Evolutionary conservation across 768 basidiomycete genomes (phyloP).

Genomic region (Cantharellus anzutake): DNA sequence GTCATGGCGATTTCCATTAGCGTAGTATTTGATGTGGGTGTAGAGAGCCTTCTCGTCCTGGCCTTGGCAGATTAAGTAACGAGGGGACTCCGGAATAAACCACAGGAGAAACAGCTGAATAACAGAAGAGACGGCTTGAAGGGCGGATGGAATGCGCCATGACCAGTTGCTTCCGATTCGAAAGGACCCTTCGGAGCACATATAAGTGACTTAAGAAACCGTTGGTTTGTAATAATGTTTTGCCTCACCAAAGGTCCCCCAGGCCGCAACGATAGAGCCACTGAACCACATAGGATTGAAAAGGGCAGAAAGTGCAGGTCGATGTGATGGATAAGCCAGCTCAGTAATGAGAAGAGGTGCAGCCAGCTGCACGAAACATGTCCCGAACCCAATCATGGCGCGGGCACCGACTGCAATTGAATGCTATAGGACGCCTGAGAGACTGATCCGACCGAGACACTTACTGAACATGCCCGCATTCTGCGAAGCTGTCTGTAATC

Average conservation of each 20-base stretch:
- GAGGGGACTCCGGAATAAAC: constrained; percentile 67
- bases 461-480: constrained; percentile 56
- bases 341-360: constrained; percentile 77
- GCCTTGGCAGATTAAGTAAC: constrained; percentile 52
- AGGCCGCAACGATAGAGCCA: constrained; percentile 62
- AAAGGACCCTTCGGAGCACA: constrained; percentile 46
- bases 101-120: constrained; percentile 32
- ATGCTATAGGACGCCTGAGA: constrained; percentile 19
- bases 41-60: constrained; percentile 44
- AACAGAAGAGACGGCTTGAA: constrained; percentile 52
- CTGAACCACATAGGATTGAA: constrained; percentile 82
- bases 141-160: too few species aligned
- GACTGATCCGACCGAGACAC: neutral
- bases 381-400: too few species aligned
- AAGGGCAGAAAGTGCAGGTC: constrained; percentile 54
- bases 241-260: too few species aligned
- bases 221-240: constrained; percentile 62
- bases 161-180: constrained; percentile 77
- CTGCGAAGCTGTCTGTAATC: constrained; percentile 50
- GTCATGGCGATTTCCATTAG: too few species aligned
- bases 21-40: constrained; percentile 71
- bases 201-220: too few species aligned
- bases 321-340: constrained; percentile 68
- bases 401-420: constrained; percentile 43
- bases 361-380: constrained; percentile 41